Conservation (phyloP, 495 filamentous ascomycete genomes). For the Xylaria palmicola region DNA sequence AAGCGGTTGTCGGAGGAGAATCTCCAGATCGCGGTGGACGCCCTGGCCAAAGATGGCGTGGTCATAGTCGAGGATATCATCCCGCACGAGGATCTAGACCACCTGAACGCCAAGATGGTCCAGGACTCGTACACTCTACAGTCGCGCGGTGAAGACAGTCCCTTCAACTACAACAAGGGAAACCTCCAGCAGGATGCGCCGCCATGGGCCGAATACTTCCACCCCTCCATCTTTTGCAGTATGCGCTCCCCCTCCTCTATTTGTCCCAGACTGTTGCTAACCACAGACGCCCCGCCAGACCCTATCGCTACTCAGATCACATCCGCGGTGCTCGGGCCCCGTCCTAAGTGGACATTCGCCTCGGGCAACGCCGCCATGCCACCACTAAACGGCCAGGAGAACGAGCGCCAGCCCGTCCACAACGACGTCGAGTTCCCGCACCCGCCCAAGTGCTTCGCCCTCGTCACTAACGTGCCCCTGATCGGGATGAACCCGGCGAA, state of each 20-base stretch:
- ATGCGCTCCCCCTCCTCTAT: constrained; percentile 6
- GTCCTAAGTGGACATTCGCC: constrained; percentile 49
- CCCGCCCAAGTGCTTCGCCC: constrained; percentile 52
- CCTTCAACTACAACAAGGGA: constrained; percentile 55
- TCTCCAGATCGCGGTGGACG: constrained; percentile 50
- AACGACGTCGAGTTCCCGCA: constrained; percentile 59
- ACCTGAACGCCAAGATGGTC: constrained; percentile 51
- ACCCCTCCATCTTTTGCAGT: constrained; percentile 44
- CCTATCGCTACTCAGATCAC: constrained; percentile 51
- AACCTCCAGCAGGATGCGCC: constrained; percentile 58
- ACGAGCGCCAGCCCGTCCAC: constrained; percentile 53
- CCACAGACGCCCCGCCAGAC: constrained; percentile 28
- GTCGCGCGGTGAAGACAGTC: constrained; percentile 39
- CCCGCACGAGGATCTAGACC: constrained; percentile 40
- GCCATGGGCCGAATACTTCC: constrained; percentile 41
- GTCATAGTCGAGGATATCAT: constrained; percentile 57
- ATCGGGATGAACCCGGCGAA: constrained; percentile 54
- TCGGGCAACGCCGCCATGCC: constrained; percentile 56
- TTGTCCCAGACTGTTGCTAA: background rate
- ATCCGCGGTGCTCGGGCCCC: constrained; percentile 48
- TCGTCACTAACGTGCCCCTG: constrained; percentile 57
- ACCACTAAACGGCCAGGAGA: constrained; percentile 33
- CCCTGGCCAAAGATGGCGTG: constrained; percentile 54
- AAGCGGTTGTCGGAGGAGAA: constrained; percentile 37
- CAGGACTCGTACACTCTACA: constrained; percentile 46